These are phyloP conservation scores for Lasiodiplodia citricola DNA, from an alignment of 2,329 filamentous ascomycete species.

Conservation along the genomic window DNA sequence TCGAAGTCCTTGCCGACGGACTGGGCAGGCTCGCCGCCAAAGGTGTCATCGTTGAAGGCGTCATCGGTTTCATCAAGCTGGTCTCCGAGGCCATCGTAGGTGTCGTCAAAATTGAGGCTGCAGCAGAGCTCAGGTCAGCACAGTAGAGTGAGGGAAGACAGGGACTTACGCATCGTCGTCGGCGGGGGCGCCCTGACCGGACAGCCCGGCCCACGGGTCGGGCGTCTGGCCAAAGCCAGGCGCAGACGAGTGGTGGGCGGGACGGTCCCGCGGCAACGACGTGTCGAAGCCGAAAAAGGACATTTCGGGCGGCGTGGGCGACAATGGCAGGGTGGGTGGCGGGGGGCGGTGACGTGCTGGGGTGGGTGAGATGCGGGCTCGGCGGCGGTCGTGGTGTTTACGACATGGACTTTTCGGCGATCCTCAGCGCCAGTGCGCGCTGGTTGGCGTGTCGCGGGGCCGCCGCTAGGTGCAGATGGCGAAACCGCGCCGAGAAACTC, in stretches of 20 bases:
- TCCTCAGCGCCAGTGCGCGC: constrained; percentile 31
- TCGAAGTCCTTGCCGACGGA: constrained; percentile 91
- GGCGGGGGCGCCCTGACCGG: constrained; percentile 56
- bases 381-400: constrained; percentile 10
- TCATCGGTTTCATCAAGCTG: constrained; percentile 91
- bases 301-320: constrained; percentile 58
- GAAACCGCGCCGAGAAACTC: constrained; percentile 34
- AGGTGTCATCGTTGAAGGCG: constrained; percentile 96
- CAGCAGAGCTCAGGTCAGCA: constrained; percentile 37
- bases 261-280: constrained; percentile 63
- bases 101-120: constrained; percentile 91
- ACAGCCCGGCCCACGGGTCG: constrained; percentile 87
- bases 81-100: constrained; percentile 92
- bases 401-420: constrained; percentile 22
- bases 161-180: constrained; percentile 65
- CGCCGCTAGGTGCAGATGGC: constrained; percentile 37
- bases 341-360: constrained; percentile 27
- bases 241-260: constrained; percentile 68
- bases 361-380: constrained; percentile 14
- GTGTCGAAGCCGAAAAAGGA: constrained; percentile 92
- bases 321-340: constrained; percentile 29
- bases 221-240: constrained; percentile 82
- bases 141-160: constrained; percentile 46
- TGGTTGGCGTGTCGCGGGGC: constrained; percentile 16
- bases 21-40: constrained; percentile 60